phyloP scores from a whole-genome alignment of 305 asterid genomes.

The Galium porrigens region DNA sequence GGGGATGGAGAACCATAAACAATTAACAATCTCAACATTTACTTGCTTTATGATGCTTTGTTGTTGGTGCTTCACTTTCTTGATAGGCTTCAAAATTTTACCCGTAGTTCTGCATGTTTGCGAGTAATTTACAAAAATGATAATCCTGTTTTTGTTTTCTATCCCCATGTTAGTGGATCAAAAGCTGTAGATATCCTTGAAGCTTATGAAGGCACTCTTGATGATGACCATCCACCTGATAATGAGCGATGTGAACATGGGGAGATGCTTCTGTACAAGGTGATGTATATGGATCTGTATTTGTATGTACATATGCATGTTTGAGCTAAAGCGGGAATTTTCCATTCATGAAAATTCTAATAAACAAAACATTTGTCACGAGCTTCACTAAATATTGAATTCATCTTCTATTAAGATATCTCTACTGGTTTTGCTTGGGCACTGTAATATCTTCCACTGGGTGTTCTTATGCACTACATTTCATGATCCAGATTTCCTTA shows the following conservation, averaged over 20 bases:
- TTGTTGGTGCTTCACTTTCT: background rate
- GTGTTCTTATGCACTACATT: conserved; percentile 7
- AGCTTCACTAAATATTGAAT: background rate
- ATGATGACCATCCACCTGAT: conserved; percentile 93
- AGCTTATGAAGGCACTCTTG: conserved; percentile 98
- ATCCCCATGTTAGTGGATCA: conserved; percentile 39
- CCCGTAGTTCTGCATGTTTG: background rate
- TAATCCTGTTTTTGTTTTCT: conserved; percentile 9
- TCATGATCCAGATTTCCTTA: conserved; percentile 51
- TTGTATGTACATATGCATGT: background rate
- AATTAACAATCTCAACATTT: background rate
- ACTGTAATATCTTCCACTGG: background rate
- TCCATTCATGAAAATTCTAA: background rate
- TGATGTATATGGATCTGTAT: conserved; percentile 15
- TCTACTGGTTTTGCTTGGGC: background rate
- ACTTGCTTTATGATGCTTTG: conserved; percentile 7
- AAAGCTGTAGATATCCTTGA: conserved; percentile 93
- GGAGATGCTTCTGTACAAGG: conserved; percentile 98
- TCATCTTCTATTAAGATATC: background rate
- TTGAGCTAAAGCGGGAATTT: background rate
- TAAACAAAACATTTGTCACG: background rate
- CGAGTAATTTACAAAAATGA: background rate
- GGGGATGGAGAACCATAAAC: background rate
- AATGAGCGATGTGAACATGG: conserved; percentile 88
- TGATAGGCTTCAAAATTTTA: background rate